Evolutionary conservation across 2,329 filamentous ascomycete species (phyloP).

Genomic region (Fusarium sp.): DNA sequence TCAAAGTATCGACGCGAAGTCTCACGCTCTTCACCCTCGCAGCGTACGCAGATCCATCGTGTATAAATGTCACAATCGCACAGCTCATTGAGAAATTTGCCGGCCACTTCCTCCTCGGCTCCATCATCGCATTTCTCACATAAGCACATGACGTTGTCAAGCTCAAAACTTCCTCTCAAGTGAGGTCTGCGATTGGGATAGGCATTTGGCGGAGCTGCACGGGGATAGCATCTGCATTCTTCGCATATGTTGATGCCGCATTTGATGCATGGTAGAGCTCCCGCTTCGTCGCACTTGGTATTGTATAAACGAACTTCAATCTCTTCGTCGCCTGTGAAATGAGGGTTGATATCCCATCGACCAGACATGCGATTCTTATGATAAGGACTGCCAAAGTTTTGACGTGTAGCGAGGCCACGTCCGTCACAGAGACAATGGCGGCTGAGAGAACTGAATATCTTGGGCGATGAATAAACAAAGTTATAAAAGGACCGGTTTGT

Average conservation of each 20-base stretch:
- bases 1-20: neutral
- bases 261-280: slow-evolving; percentile 28
- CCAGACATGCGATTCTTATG: neutral
- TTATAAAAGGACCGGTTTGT: slow-evolving; percentile 9
- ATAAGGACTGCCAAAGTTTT: slow-evolving; percentile 20
- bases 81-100: slow-evolving; percentile 4
- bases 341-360: neutral
- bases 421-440: slow-evolving; percentile 37
- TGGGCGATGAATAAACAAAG: slow-evolving; percentile 5
- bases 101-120: neutral
- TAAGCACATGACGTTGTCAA: slow-evolving; percentile 30
- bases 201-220: neutral
- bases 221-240: slow-evolving; percentile 38
- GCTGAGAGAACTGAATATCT: slow-evolving; percentile 16
- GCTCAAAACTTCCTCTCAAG: neutral
- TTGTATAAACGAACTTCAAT: slow-evolving; percentile 35
- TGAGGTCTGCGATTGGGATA: slow-evolving; percentile 27
- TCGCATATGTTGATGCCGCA: slow-evolving; percentile 42
- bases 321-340: slow-evolving; percentile 8
- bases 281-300: slow-evolving; percentile 27
- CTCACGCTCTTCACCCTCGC: neutral
- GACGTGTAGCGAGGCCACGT: slow-evolving; percentile 21
- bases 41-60: slow-evolving; percentile 31
- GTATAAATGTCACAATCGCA: slow-evolving; percentile 39
- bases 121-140: slow-evolving; percentile 20